These are phyloP conservation scores for Fagopyrum homotropicum DNA, from an alignment of 148 eudicot species.

Conservation along the genomic window DNA sequence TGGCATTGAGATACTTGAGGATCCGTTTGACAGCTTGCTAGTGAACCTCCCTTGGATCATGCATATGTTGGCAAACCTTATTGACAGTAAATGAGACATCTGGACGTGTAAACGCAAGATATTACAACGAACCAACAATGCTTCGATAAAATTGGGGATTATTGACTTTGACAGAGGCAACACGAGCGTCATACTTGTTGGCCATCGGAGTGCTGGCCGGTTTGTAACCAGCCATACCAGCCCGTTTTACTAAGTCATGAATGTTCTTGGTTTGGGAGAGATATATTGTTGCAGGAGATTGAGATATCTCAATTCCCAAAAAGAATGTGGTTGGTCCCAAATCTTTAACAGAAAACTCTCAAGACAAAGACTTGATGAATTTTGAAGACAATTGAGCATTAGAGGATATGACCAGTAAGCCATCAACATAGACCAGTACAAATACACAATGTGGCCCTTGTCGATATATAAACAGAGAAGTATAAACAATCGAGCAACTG, in stretches of 20 bases:
- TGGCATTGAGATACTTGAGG: too few species aligned
- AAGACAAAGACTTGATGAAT: background rate
- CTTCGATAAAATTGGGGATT: background rate
- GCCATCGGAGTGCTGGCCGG: background rate
- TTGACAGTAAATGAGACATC: background rate
- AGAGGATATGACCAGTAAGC: background rate
- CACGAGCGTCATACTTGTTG: background rate
- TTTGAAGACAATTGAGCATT: background rate
- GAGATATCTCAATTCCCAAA: background rate
- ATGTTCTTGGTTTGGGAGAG: too few species aligned
- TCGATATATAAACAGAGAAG: background rate
- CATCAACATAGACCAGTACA: background rate
- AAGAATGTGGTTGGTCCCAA: background rate
- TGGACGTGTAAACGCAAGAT: background rate
- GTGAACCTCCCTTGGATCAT: background rate
- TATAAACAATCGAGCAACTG: background rate
- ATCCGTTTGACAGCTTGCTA: background rate
- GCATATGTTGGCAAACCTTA: background rate
- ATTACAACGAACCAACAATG: background rate
- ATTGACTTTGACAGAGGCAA: background rate
- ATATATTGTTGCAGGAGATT: too few species aligned
- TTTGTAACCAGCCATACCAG: background rate
- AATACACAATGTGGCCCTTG: background rate
- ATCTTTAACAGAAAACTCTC: background rate
- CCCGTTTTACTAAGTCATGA: too few species aligned